phyloP scores from a whole-genome alignment of 352 stramenopile genomes.

The Phytophthora kernoviae region DNA sequence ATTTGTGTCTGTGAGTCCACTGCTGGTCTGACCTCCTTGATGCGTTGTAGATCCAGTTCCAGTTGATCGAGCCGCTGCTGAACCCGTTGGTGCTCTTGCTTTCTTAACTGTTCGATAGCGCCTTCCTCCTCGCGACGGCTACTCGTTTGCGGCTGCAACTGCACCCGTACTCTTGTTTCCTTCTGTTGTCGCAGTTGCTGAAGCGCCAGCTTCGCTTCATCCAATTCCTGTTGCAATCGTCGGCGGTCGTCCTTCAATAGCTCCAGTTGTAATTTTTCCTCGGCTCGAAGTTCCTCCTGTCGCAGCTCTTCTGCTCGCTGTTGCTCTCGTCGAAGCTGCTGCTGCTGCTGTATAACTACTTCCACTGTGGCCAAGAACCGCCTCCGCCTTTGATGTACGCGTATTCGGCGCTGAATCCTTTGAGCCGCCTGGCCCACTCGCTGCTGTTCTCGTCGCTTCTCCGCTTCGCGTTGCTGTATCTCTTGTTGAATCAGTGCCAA shows the following conservation, averaged over 20 bases:
- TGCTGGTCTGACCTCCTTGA: not conserved
- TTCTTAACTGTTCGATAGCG: constrained; percentile 12
- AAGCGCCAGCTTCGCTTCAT: constrained; percentile 13
- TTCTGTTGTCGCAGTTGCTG: constrained; percentile 10
- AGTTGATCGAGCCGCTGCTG: constrained; percentile 20
- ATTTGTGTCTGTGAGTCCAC: constrained; percentile 27
- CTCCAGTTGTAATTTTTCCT: constrained; percentile 15
- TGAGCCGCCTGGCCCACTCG: constrained; percentile 8
- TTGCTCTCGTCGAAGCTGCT: constrained; percentile 19
- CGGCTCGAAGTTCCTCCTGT: not conserved
- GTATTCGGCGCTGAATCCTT: constrained; percentile 19
- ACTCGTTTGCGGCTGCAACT: constrained; percentile 22
- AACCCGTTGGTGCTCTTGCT: constrained; percentile 22
- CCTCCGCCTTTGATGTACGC: constrained; percentile 12
- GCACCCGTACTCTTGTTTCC: constrained; percentile 1
- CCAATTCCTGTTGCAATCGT: constrained; percentile 18
- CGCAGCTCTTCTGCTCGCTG: constrained; percentile 16
- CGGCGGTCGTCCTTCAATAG: constrained; percentile 12
- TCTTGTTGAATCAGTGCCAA: constrained; percentile 16
- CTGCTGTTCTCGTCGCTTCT: constrained; percentile 16
- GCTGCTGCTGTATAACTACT: constrained; percentile 10
- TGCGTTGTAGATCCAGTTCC: constrained; percentile 8
- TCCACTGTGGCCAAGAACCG: constrained; percentile 8
- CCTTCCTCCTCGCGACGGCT: constrained; percentile 4
- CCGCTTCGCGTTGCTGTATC: constrained; percentile 7